Evolutionary conservation across 2,329 filamentous ascomycete genomes (phyloP), one percentile per base, ranked within the genome.

Genomic region (Fusarium oxysporum): DNA sequence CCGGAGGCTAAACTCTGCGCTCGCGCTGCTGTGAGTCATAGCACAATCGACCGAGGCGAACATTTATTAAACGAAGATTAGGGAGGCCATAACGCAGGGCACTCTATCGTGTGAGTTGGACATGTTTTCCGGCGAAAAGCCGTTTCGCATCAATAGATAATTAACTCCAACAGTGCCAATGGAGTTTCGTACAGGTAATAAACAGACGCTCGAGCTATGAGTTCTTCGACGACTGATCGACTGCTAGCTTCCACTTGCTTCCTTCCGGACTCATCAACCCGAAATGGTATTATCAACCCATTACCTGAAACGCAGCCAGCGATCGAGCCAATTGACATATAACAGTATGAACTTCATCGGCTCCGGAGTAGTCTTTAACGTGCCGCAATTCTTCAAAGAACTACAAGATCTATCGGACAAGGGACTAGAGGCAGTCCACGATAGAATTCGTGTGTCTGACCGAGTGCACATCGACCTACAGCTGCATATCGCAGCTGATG

Each of bases 211-310:
- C 30, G 4, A 51, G 16, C 21, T 4, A 8, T 7, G n/a, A 44
- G 30, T 8, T n/a, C 19, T 40, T 8, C 4, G 11, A n/a, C 28
- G 12, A 44, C 28, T 56, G 37, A 43, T 44, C 28, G 8, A 32
- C n/a, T 5, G 5, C 16, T 70, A 81, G 86, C 81, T 88, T 89
- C 72, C 89, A 92, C 80, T 87, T 92, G 66, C 83, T 92, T 55
- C 89, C 91, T 30, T 92, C 90, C 62, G 93, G 93, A 67, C 87
- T 95, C 68, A 86, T 95, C 73, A 93, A 92, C 79, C 91, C 92
- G 11, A 84, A 85, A 47, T 93, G 71, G 53, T 51, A 35, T 16
- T 9, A 14, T 8, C n/a, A 11, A 19, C n/a, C 12, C 47, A 8
- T 19, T 35, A 0, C 1, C 30, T 19, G 30, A n/a, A 23, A 32